Conservation (phyloP, 148 eudicot species). For the Selenicereus undatus region DNA sequence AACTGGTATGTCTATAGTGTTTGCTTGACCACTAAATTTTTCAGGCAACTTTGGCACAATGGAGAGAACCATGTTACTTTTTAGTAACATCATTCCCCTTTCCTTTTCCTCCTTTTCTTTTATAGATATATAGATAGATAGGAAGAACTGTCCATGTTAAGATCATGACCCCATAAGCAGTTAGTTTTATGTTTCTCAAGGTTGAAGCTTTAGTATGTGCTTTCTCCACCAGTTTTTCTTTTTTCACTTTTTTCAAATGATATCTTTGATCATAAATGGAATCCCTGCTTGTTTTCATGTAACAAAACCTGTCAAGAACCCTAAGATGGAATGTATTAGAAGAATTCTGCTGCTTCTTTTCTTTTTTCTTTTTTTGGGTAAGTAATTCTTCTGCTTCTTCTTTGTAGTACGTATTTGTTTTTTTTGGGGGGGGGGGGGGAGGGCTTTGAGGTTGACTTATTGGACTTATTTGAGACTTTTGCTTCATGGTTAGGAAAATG, state of each 20-base stretch:
- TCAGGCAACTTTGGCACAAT: background rate
- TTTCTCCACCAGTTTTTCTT: background rate
- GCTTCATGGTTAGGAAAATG: background rate
- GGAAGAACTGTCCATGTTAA: background rate
- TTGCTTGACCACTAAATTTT: background rate
- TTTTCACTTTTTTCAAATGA: too few species aligned
- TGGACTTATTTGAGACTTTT: background rate
- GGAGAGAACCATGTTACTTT: background rate
- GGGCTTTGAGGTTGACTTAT: too few species aligned
- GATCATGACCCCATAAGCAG: background rate
- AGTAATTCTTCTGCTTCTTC: background rate
- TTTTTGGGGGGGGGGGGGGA: background rate
- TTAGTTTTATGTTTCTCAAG: background rate
- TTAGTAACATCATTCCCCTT: background rate
- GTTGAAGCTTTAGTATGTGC: background rate
- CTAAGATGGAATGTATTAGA: background rate
- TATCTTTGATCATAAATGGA: background rate
- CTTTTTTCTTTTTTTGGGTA: too few species aligned
- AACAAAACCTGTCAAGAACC: background rate
- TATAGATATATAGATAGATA: background rate
- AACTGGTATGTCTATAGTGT: conserved; percentile 23
- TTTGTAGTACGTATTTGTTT: background rate
- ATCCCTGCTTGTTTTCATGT: background rate
- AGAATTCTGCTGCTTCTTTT: background rate
- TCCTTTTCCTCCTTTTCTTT: too few species aligned